Evolutionary conservation across 2,329 filamentous ascomycete genomes (phyloP), one percentile per base, ranked within the genome.

Genomic region (Neopestalotiopsis sp.): DNA sequence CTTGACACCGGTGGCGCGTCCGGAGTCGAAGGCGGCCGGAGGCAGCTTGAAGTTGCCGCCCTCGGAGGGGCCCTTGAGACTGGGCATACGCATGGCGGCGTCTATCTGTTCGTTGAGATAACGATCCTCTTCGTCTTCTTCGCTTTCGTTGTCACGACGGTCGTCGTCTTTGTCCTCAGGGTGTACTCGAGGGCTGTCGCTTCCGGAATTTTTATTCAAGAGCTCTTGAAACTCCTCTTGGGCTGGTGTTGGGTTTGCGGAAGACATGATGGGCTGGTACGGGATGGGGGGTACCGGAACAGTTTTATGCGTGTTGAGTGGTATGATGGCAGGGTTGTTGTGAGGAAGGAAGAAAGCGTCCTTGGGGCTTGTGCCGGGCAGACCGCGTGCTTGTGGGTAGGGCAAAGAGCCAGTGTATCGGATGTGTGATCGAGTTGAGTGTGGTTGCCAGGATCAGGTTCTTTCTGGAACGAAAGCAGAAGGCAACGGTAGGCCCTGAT

Each of bases 1-100:
- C 84, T 95, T 95, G 73, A 94, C 93, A 61, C 93, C 93, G 2
- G 93, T 95, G 73, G 92, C 90, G 73, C 89, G 88, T 69, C 91
- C 90, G 66, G 84, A 89, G 78, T 93, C 89, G 76, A 91, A 91
- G 68, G 85, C 86, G 13, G 84, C 83, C 10, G 88, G 89, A 14
- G 89, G 89, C 70, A 92, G 88, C 76, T 86, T 87, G 75, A 93
- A 80, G 68, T 84, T 84, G 80, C 78, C 86, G 70, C 71, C 76
- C 71, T 75, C 82, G 74, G 75, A 78, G 78, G 77, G 85, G 72
- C 77, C 74, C 70, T 70, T 81, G 67, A 87, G 81, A 69, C 86
- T 84, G 66, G 90, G 87, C 79, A 90, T 90, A 75, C 90, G 85
- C 89, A 92, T 91, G 75, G 86, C 87, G 74, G 86, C 86, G 79